Base-by-base conservation (phyloP, 169 alveolate species). In the Plasmodium yoelii region DNA sequence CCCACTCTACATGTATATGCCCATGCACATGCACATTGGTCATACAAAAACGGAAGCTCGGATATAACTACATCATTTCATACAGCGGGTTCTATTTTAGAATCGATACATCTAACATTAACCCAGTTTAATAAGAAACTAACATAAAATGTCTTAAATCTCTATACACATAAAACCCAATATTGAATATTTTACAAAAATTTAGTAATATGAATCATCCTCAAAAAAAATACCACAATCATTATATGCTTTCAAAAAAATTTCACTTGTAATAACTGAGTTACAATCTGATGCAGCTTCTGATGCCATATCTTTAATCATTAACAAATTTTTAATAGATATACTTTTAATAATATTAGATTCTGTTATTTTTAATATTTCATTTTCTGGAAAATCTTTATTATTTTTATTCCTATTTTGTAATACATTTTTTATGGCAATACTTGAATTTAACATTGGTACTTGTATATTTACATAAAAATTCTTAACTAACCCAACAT, bases 221-320 rank as follows among this genome's bases (percentile, higher is more conserved):
- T 77, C 88, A 24, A 63, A 77, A 47, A 19, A 39, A 63, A 77
- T 63, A 28, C 88, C 88, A 18, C 88, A 77, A 26, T 77, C 88
- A n/a, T 77, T 64, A 51, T 47, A 77, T 26, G 68, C 34, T 64
- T 77, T 77, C 22, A 77, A 44, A 69, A 77, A 77, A 24, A 77
- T 46, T 5, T 77, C 88, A 42, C 88, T 63, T 0, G 88, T 77
- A 44, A 77, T 77, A 3, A 34, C 0, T 34, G 42, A 34, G 12
- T 18, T 77, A 10, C 72, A 44, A 49, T 64, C 88, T 55, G 15
- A 22, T 12, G 80, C 53, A 22, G 88, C 88, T 24, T 77, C 88
- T 1, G 77, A 77, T 42, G 88, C 88, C 88, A 77, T 77, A 46
- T 77, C 88, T 9, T 51, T 77, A 56, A 77, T 47, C 88, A 77